Evolutionary conservation across 495 filamentous ascomycete genomes (phyloP).

Genomic region (Aspergillus sparsus): DNA sequence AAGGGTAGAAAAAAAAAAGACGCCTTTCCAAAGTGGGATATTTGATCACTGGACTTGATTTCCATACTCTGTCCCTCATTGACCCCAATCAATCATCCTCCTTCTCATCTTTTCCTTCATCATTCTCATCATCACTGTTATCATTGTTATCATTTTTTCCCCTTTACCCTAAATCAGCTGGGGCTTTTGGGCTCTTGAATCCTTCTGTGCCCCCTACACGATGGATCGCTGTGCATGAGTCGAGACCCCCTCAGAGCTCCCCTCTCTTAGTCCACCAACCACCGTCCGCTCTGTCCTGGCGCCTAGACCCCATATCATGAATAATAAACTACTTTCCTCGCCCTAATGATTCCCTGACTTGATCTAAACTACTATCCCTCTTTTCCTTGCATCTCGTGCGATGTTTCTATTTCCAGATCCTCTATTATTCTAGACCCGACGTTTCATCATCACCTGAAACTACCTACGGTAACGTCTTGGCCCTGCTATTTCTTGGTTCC

Average conservation of each 20-base stretch:
- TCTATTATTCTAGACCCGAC: background rate
- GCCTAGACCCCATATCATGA: slow-evolving; percentile 2
- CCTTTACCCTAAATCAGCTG: background rate
- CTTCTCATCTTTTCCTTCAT: slow-evolving; percentile 9
- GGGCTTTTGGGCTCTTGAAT: no score
- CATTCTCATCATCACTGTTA: background rate
- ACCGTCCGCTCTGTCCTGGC: background rate
- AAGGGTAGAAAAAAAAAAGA: background rate
- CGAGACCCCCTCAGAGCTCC: slow-evolving; percentile 4
- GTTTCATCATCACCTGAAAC: slow-evolving; percentile 1
- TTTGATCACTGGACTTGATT: slow-evolving; percentile 17
- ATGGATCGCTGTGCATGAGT: slow-evolving; percentile 5
- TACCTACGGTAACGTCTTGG: background rate
- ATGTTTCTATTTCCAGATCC: background rate
- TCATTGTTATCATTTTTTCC: background rate
- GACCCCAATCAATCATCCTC: background rate
- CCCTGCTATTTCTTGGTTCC: background rate
- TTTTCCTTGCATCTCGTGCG: background rate
- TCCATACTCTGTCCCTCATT: background rate
- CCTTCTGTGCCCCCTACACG: background rate
- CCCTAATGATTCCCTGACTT: background rate
- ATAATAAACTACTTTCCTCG: background rate
- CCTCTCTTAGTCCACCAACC: slow-evolving; percentile 5
- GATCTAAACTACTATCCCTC: background rate
- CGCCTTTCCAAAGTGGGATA: slow-evolving; percentile 11